phyloP scores from a whole-genome alignment of 768 basidiomycete genomes.

The Serpula lacrymans region DNA sequence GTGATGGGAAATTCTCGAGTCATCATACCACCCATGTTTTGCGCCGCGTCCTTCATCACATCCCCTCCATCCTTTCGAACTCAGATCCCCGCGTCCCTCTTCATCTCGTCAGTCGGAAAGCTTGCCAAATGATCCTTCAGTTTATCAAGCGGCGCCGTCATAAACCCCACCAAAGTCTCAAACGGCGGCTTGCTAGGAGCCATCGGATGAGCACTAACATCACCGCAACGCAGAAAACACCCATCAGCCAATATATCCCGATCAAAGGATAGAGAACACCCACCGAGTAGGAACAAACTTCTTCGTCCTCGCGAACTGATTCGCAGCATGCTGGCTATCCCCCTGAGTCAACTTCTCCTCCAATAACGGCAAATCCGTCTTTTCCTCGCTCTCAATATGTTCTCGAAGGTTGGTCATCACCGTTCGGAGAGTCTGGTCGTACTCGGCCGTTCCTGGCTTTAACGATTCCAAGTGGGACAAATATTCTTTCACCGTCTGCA shows the following conservation, averaged over 20 bases:
- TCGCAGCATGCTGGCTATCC: slow-evolving; percentile 42
- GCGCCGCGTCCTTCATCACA: too few relatives aligned
- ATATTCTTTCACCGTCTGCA: slow-evolving; percentile 33
- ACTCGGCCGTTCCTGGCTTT: slow-evolving; percentile 39
- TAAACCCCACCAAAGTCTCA: slow-evolving; percentile 54
- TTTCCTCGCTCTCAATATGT: slow-evolving; percentile 59
- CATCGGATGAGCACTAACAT: slow-evolving; percentile 50
- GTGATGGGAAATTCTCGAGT: too few relatives aligned
- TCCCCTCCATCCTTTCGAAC: too few relatives aligned
- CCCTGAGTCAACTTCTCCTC: slow-evolving; percentile 45
- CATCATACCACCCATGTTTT: too few relatives aligned
- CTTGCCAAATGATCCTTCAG: slow-evolving; percentile 52
- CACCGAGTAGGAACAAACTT: slow-evolving; percentile 60
- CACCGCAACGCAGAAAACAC: too few relatives aligned
- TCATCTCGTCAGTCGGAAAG: slow-evolving; percentile 56
- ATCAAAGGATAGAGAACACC: slow-evolving; percentile 16
- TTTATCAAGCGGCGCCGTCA: slow-evolving; percentile 56
- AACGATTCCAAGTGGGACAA: slow-evolving; percentile 47
- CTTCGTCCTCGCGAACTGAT: slow-evolving; percentile 52
- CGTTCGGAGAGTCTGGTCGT: slow-evolving; percentile 37
- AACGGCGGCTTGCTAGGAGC: slow-evolving; percentile 57
- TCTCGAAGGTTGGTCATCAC: slow-evolving; percentile 47
- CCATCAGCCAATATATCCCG: too few relatives aligned
- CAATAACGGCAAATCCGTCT: slow-evolving; percentile 51
- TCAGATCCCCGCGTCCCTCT: slow-evolving; percentile 30